Percentiles rank a stretch among this genome's conserved stretches.
Conservation (phyloP, 495 filamentous ascomycete genomes). For the Penicillium alfredii region DNA sequence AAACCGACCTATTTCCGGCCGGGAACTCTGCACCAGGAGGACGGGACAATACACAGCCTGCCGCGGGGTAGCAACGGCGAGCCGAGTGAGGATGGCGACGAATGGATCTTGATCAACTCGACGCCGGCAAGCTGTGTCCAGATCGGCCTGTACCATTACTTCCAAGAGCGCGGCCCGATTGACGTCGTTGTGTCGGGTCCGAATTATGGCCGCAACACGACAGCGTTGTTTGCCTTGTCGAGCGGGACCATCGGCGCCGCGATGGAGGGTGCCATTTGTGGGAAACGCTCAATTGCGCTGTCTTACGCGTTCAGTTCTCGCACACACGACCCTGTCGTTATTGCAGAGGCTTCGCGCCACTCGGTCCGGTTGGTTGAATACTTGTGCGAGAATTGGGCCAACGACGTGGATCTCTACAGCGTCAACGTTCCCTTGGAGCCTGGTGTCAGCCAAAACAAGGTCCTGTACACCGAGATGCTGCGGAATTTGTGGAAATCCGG, state of each 20-base stretch:
- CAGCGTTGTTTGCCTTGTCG: slow-evolving; percentile 82
- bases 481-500: slow-evolving; percentile 83
- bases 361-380: slow-evolving; percentile 72
- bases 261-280: slow-evolving; percentile 85
- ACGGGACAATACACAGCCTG: slow-evolving; percentile 59
- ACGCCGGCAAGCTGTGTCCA: slow-evolving; percentile 86
- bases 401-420: slow-evolving; percentile 71
- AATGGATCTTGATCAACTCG: slow-evolving; percentile 89
- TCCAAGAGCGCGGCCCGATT: slow-evolving; percentile 66
- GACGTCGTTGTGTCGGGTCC: slow-evolving; percentile 88
- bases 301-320: slow-evolving; percentile 81
- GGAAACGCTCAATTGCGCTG: slow-evolving; percentile 69
- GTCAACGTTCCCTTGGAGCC: slow-evolving; percentile 81
- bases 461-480: slow-evolving; percentile 75
- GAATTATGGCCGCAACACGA: slow-evolving; percentile 93
- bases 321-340: slow-evolving; percentile 71
- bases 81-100: slow-evolving; percentile 59
- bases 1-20: slow-evolving; percentile 85
- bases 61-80: slow-evolving; percentile 53
- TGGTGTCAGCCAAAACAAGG: slow-evolving; percentile 58
- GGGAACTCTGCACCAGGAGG: slow-evolving; percentile 54
- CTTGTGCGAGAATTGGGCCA: slow-evolving; percentile 66
- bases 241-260: slow-evolving; percentile 88
- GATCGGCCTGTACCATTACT: slow-evolving; percentile 84
- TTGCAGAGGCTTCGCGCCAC: slow-evolving; percentile 64